Conservation (phyloP, 192 early-diverging fungal genomes). For the Entomortierella lignicola region DNA sequence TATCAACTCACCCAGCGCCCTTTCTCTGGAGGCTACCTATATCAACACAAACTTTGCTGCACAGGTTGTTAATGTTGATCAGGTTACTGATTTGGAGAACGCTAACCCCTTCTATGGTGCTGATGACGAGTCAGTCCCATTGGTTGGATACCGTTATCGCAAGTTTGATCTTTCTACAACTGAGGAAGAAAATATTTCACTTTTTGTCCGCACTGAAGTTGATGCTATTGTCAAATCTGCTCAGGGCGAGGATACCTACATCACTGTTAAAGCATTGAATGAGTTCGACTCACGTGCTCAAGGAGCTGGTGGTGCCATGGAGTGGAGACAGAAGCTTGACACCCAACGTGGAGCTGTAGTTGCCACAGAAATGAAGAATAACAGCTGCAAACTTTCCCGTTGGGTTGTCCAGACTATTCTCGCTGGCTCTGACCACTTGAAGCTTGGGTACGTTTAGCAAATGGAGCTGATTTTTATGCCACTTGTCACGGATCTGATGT, state of each 20-base stretch:
- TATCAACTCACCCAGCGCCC: conserved; percentile 87
- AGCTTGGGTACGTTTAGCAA: conserved; percentile 72
- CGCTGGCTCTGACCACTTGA: conserved; percentile 89
- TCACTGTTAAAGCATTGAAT: conserved; percentile 87
- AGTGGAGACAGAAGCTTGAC: conserved; percentile 96
- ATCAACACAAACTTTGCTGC: conserved; percentile 87
- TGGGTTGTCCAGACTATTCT: conserved; percentile 96
- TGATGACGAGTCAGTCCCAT: conserved; percentile 60
- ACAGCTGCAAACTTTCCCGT: conserved; percentile 91
- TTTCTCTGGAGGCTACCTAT: conserved; percentile 89
- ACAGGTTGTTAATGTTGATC: conserved; percentile 73
- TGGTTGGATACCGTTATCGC: conserved; percentile 91
- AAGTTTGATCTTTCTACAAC: conserved; percentile 77
- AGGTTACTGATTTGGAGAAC: conserved; percentile 67
- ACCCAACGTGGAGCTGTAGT: conserved; percentile 95
- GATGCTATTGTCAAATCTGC: conserved; percentile 79
- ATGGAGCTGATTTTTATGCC: not conserved
- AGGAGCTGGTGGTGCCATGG: conserved; percentile 87
- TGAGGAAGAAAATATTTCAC: conserved; percentile 71
- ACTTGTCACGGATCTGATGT: not conserved
- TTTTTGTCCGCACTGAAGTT: conserved; percentile 91
- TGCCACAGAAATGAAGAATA: conserved; percentile 98
- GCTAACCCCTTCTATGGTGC: conserved; percentile 80
- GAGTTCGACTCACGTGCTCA: conserved; percentile 91
- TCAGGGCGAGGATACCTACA: conserved; percentile 59